Evolutionary conservation across 495 filamentous ascomycete genomes (phyloP).

Genomic region (Aspergillus affinis): DNA sequence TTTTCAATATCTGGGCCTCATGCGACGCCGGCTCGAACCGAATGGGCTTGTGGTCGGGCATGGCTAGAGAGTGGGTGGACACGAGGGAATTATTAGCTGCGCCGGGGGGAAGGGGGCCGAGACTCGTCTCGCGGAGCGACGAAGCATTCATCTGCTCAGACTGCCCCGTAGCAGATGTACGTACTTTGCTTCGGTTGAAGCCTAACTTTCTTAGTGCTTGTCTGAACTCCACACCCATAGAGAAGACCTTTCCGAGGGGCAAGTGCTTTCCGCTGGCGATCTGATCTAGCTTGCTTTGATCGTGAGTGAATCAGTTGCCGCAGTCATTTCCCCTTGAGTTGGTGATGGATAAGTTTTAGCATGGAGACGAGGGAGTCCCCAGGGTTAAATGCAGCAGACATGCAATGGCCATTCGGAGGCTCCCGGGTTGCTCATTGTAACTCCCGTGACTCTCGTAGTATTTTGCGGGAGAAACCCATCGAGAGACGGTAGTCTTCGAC

Average conservation of each 20-base stretch:
- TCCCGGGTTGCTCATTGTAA: not conserved
- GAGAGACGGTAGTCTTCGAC: not conserved
- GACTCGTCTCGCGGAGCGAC: not conserved
- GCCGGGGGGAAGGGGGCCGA: not conserved
- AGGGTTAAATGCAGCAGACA: not conserved
- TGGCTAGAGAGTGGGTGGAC: conserved; percentile 2
- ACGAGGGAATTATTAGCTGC: not conserved
- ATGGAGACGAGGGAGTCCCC: not conserved
- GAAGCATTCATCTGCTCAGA: not conserved
- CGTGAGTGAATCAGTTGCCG: not conserved
- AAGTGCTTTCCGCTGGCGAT: not conserved
- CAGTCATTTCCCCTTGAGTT: not conserved
- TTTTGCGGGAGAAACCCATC: no score
- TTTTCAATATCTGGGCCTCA: conserved; percentile 13
- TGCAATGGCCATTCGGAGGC: not conserved
- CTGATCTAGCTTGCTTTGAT: not conserved
- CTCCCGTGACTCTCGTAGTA: no score
- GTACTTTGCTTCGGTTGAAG: not conserved
- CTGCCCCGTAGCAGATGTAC: not conserved
- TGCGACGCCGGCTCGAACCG: conserved; percentile 14
- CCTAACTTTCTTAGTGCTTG: not conserved
- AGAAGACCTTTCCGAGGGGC: not conserved
- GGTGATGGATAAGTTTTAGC: no score
- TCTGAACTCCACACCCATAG: not conserved
- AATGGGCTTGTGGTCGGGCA: conserved; percentile 11